Conservation (phyloP, 768 basidiomycete species). For the Podaxis sp. region DNA sequence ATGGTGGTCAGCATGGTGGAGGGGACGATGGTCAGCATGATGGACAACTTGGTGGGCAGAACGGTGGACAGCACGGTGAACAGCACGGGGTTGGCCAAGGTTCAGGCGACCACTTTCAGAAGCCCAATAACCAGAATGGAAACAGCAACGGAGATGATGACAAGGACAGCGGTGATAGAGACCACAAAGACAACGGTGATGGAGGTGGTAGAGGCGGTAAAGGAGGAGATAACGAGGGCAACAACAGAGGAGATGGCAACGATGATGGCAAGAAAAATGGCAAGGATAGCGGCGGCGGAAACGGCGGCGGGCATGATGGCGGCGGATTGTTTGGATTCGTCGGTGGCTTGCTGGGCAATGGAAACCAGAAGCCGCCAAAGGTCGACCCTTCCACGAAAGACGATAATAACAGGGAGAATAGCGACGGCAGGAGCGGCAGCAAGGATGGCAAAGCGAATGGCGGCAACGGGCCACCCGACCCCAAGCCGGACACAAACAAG, state of each 20-base stretch:
- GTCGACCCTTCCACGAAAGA: not conserved
- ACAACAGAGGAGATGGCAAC: not conserved
- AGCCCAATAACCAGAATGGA: too few species aligned
- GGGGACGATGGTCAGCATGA: not conserved
- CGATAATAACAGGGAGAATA: not conserved
- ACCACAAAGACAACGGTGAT: not conserved
- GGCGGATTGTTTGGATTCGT: not conserved
- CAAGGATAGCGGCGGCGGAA: not conserved
- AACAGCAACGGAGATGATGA: too few species aligned
- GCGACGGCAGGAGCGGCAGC: too few species aligned
- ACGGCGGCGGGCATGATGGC: not conserved
- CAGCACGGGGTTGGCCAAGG: not conserved
- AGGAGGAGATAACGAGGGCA: not conserved
- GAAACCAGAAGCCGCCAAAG: not conserved
- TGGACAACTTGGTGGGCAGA: not conserved
- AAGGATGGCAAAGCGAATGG: too few species aligned
- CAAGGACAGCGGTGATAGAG: too few species aligned
- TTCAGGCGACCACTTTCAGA: too few species aligned
- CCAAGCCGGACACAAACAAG: too few species aligned
- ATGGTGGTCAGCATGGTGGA: not conserved
- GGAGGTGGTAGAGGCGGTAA: not conserved
- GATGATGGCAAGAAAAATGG: not conserved
- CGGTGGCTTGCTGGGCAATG: not conserved
- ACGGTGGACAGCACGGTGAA: not conserved
- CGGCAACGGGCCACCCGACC: too few species aligned